Evolutionary conservation across 2,329 filamentous ascomycete genomes (phyloP).

Genomic region (Aspergillus sp.): DNA sequence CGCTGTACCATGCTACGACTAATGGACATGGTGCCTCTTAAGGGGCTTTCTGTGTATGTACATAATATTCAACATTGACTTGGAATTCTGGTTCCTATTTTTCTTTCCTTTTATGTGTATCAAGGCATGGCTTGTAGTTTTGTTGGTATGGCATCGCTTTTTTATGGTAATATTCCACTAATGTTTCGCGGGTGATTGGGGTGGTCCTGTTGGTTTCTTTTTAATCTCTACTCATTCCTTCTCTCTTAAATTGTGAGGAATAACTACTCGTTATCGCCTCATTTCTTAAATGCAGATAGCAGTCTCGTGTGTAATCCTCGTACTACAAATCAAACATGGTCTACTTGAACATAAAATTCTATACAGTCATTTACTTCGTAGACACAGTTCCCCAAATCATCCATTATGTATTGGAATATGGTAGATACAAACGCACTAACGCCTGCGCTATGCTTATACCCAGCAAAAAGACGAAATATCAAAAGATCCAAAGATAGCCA

Average conservation of each 20-base stretch:
- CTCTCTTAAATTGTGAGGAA: neutral
- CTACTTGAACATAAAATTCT: too few relatives aligned
- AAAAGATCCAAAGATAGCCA: slow-evolving; percentile 9
- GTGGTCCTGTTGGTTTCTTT: too few relatives aligned
- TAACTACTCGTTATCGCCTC: neutral
- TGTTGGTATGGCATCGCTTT: too few relatives aligned
- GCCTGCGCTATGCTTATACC: slow-evolving; percentile 38
- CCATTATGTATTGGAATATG: neutral
- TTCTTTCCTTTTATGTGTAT: neutral
- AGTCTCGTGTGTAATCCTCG: neutral
- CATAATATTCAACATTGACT: slow-evolving; percentile 11
- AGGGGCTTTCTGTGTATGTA: slow-evolving; percentile 6
- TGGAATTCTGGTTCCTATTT: neutral
- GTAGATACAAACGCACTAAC: slow-evolving; percentile 18
- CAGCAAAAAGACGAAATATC: slow-evolving; percentile 10
- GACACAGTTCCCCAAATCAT: neutral
- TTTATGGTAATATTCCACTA: too few relatives aligned
- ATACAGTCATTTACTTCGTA: neutral
- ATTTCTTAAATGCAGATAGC: neutral
- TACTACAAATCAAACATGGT: neutral
- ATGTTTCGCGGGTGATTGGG: too few relatives aligned
- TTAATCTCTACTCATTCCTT: neutral
- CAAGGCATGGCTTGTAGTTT: neutral
- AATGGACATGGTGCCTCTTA: slow-evolving; percentile 23
- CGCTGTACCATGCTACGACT: slow-evolving; percentile 31